Conservation (phyloP, 1,284 basidiomycete genomes). For the Cryptococcus neoformans region DNA sequence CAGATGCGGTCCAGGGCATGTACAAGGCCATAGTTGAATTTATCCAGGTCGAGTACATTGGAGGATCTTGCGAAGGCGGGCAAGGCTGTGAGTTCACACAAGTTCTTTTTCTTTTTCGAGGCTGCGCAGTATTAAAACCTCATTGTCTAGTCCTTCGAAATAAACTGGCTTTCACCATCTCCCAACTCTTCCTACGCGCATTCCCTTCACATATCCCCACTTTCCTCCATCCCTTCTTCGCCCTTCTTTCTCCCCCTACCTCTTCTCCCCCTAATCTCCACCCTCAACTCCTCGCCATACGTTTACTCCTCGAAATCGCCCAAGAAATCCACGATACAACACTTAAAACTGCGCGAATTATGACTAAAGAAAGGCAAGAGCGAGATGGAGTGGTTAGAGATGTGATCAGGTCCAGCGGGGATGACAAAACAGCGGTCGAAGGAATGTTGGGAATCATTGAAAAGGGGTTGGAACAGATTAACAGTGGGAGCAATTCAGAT, state of each 20-base stretch:
- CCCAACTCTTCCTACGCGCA: slow-evolving; percentile 87
- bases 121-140: slow-evolving; percentile 5
- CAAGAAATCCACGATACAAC: slow-evolving; percentile 89
- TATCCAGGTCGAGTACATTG: slow-evolving; percentile 48
- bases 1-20: slow-evolving; percentile 39
- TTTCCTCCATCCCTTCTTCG: slow-evolving; percentile 51
- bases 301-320: slow-evolving; percentile 84
- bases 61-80: slow-evolving; percentile 46
- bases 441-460: slow-evolving; percentile 80
- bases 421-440: slow-evolving; percentile 83
- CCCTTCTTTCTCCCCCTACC: slow-evolving; percentile 37
- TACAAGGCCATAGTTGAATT: slow-evolving; percentile 48
- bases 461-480: slow-evolving; percentile 62
- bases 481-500: slow-evolving; percentile 54
- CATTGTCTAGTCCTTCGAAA: slow-evolving; percentile 58
- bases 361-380: slow-evolving; percentile 63
- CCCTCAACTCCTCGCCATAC: slow-evolving; percentile 78
- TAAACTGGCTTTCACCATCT: slow-evolving; percentile 97
- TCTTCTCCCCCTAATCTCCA: slow-evolving; percentile 59
- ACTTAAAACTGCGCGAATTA: slow-evolving; percentile 76
- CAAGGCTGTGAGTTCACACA: slow-evolving; percentile 38
- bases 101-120: not conserved
- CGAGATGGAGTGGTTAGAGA: slow-evolving; percentile 83
- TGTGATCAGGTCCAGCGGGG: slow-evolving; percentile 75
- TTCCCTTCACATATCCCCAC: slow-evolving; percentile 43